phyloP scores from a whole-genome alignment of 331 rosid genomes.

The Malus hybrid region DNA sequence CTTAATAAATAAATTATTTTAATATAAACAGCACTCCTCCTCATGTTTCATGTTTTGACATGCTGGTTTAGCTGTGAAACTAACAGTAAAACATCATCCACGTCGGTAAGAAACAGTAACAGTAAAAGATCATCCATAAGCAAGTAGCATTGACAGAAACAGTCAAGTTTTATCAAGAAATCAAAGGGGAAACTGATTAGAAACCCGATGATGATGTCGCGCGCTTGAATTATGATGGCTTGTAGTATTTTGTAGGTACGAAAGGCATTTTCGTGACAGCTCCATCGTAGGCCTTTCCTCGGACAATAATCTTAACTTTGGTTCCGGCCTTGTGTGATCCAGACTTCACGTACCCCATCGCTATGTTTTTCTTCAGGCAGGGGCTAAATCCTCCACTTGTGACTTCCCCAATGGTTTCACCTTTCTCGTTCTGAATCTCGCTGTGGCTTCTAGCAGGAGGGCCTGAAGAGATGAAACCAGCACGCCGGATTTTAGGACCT shows the following conservation, averaged over 20 bases:
- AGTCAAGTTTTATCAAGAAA: conserved; percentile 22
- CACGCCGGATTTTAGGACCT: conserved; percentile 79
- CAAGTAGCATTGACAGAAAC: conserved; percentile 13
- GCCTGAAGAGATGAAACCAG: conserved; percentile 75
- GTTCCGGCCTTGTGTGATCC: conserved; percentile 92
- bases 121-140: too few relatives aligned
- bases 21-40: neutral
- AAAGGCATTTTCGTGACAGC: conserved; percentile 53
- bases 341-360: conserved; percentile 93
- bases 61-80: neutral
- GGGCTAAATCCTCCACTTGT: conserved; percentile 99
- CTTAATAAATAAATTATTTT: neutral
- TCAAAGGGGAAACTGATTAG: conserved; percentile 14
- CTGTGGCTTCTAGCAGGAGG: conserved; percentile 98
- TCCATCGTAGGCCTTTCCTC: conserved; percentile 87
- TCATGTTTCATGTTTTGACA: neutral
- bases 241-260: conserved; percentile 19
- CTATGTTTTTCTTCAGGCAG: conserved; percentile 90
- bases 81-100: neutral
- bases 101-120: too few relatives aligned
- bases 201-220: conserved; percentile 10
- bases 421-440: conserved; percentile 79
- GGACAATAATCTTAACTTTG: conserved; percentile 68
- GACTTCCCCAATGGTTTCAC: conserved; percentile 73
- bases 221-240: conserved; percentile 57